Evolutionary conservation across 2,329 filamentous ascomycete genomes (phyloP), one percentile per base, ranked within the genome.

Genomic region (Talaromyces rugulosus): DNA sequence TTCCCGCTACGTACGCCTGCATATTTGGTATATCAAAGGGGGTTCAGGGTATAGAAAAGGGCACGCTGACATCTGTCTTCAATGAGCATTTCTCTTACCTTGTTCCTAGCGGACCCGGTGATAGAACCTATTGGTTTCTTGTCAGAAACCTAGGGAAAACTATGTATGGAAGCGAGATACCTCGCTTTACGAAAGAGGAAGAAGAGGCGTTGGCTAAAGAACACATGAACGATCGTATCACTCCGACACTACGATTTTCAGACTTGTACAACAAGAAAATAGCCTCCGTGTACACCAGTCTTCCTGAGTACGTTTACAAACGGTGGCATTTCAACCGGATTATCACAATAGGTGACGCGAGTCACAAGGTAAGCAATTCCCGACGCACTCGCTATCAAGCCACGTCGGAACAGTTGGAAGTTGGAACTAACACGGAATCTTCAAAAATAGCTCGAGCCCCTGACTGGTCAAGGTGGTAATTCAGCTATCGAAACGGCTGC

Each of bases 21-120:
- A 64, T 74, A n/a, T 69, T 70, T 31, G 70, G 70, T 4, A 68
- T 72, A 18, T 68, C 69, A 0, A 31, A 57, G 33, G 59, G 63
- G 1, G 62, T 61, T 1, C 30, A 51, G 4, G 62, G 65, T 1
- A 31, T 68, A 18, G 62, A 65, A n/a, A 64, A 63, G 36, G 58
- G 65, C 4, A 56, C 44, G 0, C 40, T 67, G 27, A 64, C n/a
- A 8, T 66, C 62, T 9, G 61, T 67, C 2, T 57, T 66, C 30
- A 64, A 67, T 31, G 57, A 68, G 47, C 52, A 68, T 42, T 64
- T 62, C 34, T 70, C 68, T 8, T 67, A 66, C 40, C 40, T 72
- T 6, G 18, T 67, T 14, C 56, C 63, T 16, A 62, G 59, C 36
- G 66, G 67, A 3, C 67, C 68, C 2, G 63, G 59, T 9, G 64